Percentiles rank a stretch among this genome's conserved stretches.
Conservation (phyloP, 805 yeast genomes). For the Lachancea sp. region DNA sequence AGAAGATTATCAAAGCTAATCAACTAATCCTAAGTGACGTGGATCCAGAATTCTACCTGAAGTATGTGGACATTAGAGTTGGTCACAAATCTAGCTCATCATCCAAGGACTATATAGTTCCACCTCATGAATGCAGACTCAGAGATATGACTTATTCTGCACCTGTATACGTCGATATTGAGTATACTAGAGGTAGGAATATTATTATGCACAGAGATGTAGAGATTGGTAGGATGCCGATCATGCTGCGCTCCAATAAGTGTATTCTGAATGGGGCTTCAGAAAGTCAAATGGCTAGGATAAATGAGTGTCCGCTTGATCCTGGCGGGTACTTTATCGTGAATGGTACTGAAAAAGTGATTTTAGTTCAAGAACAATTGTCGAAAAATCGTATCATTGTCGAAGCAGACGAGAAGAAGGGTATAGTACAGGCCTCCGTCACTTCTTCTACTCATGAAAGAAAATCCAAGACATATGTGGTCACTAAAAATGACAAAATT, state of each 20-base stretch:
- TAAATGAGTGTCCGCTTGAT: conserved; percentile 93
- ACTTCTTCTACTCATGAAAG: conserved; percentile 98
- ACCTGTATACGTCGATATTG: conserved; percentile 93
- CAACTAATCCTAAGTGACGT: conserved; percentile 86
- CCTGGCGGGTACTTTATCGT: conserved; percentile 99
- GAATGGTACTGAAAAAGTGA: conserved; percentile 96
- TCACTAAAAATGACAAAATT: conserved; percentile 83
- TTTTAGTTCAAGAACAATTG: conserved; percentile 92
- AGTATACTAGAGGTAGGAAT: conserved; percentile 90
- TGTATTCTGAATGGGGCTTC: conserved; percentile 77
- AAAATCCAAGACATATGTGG: conserved; percentile 93
- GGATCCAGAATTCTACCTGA: conserved; percentile 93
- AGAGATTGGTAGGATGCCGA: conserved; percentile 98
- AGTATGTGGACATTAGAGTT: conserved; percentile 86
- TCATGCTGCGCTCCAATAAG: conserved; percentile 90
- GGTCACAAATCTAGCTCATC: conserved; percentile 65
- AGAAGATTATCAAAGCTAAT: conserved; percentile 88
- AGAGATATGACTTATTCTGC: conserved; percentile 94
- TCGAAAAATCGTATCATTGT: conserved; percentile 96
- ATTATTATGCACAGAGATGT: conserved; percentile 84
- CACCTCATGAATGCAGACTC: conserved; percentile 93
- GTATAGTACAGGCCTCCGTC: conserved; percentile 93
- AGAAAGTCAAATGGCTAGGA: conserved; percentile 77
- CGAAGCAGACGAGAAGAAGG: conserved; percentile 93
- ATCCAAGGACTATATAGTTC: conserved; percentile 53